A percentile compares a stretch with the other conserved stretches of the same genome.
phyloP scores from a whole-genome alignment of 306 rosid species.

The Sechiopsis laciniata region DNA sequence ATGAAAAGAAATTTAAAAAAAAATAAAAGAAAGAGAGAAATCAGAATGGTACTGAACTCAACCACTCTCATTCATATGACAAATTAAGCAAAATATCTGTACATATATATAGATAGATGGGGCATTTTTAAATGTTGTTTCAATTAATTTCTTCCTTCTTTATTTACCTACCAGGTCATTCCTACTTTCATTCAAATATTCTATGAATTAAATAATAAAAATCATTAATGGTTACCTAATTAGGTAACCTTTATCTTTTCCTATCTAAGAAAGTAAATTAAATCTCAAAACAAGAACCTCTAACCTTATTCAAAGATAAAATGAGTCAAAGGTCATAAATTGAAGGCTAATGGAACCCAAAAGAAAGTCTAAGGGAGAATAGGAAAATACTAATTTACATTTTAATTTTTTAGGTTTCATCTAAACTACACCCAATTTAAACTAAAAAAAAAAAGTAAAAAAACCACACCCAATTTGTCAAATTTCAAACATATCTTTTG shows the following conservation, averaged over 20 bases:
- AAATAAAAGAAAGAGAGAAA: background rate
- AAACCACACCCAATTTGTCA: constrained; percentile 1
- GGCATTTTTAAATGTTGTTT: background rate
- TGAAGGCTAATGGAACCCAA: background rate
- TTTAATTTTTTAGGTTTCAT: background rate
- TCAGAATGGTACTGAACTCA: background rate
- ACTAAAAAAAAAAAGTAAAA: no score
- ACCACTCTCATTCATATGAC: background rate
- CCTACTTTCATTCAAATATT: background rate
- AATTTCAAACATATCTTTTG: background rate
- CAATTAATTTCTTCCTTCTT: background rate
- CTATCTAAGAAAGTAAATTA: background rate
- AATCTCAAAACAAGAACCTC: background rate
- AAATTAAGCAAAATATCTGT: background rate
- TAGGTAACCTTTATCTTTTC: background rate
- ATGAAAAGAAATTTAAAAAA: no score
- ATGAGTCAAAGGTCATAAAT: constrained; percentile 3
- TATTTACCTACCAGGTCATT: background rate
- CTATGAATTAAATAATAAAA: background rate
- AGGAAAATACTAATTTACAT: background rate
- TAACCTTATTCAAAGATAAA: background rate
- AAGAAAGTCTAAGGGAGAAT: background rate
- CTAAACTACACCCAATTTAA: background rate
- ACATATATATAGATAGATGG: background rate
- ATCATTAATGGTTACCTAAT: background rate